A percentile compares a stretch with the other conserved stretches of the same genome.
These are phyloP conservation scores for Mycena floridula DNA, from an alignment of 768 basidiomycete species.

Conservation along the genomic window DNA sequence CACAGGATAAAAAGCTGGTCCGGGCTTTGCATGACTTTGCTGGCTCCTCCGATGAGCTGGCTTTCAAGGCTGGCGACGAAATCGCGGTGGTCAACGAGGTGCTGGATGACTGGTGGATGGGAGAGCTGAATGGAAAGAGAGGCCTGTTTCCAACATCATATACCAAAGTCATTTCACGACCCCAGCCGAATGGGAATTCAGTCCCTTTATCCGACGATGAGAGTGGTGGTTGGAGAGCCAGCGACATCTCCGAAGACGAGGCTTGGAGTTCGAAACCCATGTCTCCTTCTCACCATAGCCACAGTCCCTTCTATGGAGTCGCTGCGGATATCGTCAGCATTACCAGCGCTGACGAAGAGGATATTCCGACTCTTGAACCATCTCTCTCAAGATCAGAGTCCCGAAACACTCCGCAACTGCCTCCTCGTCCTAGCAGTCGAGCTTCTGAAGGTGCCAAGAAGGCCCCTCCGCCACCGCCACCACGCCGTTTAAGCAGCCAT, in stretches of 20 bases:
- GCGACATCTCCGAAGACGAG: slow-evolving; percentile 42
- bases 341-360: slow-evolving; percentile 2
- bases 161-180: slow-evolving; percentile 45
- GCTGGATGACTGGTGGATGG: slow-evolving; percentile 89
- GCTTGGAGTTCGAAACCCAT: slow-evolving; percentile 40
- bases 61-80: slow-evolving; percentile 67
- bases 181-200: slow-evolving; percentile 18
- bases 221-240: slow-evolving; percentile 18
- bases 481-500: slow-evolving; percentile 36
- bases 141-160: slow-evolving; percentile 83
- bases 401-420: neutral
- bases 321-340: slow-evolving; percentile 26
- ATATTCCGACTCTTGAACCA: slow-evolving; percentile 1
- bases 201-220: slow-evolving; percentile 20
- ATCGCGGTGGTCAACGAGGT: slow-evolving; percentile 77
- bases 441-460: too few species aligned
- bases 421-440: neutral
- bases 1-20: slow-evolving; percentile 48
- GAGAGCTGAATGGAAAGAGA: slow-evolving; percentile 59
- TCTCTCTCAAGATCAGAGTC: slow-evolving; percentile 1
- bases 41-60: slow-evolving; percentile 73
- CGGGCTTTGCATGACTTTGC: slow-evolving; percentile 72
- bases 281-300: slow-evolving; percentile 23
- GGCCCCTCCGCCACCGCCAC: slow-evolving; percentile 62
- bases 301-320: slow-evolving; percentile 39